Base-by-base conservation (phyloP, 2,329 filamentous ascomycete genomes). In the Pseudonectria buxi region DNA sequence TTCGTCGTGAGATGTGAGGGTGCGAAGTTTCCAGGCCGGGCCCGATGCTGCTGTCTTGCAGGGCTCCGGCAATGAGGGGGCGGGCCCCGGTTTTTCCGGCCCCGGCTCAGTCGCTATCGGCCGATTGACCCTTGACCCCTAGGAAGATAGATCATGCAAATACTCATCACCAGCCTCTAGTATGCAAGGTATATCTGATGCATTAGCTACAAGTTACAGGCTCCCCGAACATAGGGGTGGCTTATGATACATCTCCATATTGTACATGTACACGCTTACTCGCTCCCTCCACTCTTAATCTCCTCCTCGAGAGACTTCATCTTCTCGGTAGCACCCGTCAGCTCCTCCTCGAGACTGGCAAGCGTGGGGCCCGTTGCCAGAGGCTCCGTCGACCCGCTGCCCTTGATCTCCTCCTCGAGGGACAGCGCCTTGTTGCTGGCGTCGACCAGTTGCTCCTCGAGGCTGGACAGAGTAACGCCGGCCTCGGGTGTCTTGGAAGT, bases 191-290 rank as follows among this genome's bases (percentile, higher is more conserved):
- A 15, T 30, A 26, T 26, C 27, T n/a, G 9, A 22, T 22, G 18
- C 18, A 22, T 22, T 22, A 22, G 18, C 18, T 22, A 22, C 18
- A 22, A 22, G 18, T 22, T 22, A 22, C 18, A 22, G 18, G 18
- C 18, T 22, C 18, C 18, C 18, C 18, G 9, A 22, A 22, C 18
- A 22, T 16, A 22, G 18, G 18, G 18, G 30, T 36, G 35, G 24
- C 39, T 39, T 47, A 47, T 49, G 47, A 44, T 47, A 43, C 41
- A 43, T 43, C 26, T 38, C 33, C 29, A 39, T 49, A 51, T 50
- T 47, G 45, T 47, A 54, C 49, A 49, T 43, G 39, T 45, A 47
- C 44, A 47, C 30, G 30, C 28, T 27, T 49, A 44, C 40, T 45
- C 29, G 43, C 51, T 32, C 33, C 35, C 32, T 24, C 24, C 41